A percentile compares a stretch with the other conserved stretches of the same genome.
These are phyloP conservation scores for Dendrothele bispora DNA, from an alignment of 768 basidiomycete genomes.

Conservation along the genomic window DNA sequence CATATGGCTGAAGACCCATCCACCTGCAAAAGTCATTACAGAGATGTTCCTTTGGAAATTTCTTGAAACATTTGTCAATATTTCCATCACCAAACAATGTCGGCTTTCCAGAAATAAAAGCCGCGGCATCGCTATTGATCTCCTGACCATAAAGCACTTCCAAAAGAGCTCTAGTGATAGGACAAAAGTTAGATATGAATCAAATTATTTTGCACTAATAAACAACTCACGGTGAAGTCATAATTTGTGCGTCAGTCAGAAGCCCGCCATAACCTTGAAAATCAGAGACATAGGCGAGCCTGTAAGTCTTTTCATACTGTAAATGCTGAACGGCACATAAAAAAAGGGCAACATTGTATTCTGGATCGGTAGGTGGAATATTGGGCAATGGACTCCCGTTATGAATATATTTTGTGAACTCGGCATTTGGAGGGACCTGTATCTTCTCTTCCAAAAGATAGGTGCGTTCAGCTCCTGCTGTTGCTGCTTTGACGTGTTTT, in stretches of 20 bases:
- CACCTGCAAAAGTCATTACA: no score
- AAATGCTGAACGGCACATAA: slow-evolving; percentile 2
- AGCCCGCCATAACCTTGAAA: slow-evolving; percentile 2
- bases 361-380: not conserved
- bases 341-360: not conserved
- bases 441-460: slow-evolving; percentile 5
- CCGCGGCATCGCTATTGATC: no score
- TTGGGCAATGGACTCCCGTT: not conserved
- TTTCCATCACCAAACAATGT: no score
- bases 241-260: slow-evolving; percentile 1
- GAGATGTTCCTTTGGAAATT: no score
- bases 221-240: not conserved
- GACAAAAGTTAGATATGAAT: no score
- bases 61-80: no score
- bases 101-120: no score
- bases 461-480: not conserved
- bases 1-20: no score
- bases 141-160: no score
- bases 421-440: not conserved
- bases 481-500: not conserved
- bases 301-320: not conserved
- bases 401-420: slow-evolving; percentile 5
- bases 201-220: no score
- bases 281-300: not conserved
- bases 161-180: no score